Conservation (phyloP, 306 rosid genomes). For the Aeschynomene evenia region DNA sequence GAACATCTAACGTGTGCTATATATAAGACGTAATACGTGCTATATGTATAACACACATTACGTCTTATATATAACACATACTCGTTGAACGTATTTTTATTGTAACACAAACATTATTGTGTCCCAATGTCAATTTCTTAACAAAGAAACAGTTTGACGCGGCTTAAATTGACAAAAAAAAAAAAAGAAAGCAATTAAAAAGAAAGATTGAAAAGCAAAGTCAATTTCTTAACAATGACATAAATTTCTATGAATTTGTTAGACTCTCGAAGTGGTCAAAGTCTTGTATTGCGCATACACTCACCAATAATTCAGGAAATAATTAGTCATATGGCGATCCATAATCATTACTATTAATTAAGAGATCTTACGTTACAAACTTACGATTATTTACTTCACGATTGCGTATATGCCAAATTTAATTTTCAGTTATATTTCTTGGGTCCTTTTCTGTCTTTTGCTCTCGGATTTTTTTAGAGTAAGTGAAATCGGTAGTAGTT, state of each 20-base stretch:
- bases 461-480: no score
- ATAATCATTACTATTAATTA: not conserved
- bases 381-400: not conserved
- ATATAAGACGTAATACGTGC: no score
- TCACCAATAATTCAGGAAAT: not conserved
- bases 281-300: not conserved
- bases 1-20: no score
- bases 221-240: not conserved
- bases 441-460: not conserved
- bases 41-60: no score
- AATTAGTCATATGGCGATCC: not conserved
- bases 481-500: no score
- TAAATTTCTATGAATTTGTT: not conserved
- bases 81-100: no score
- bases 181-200: no score
- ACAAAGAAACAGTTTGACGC: no score
- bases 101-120: no score
- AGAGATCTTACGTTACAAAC: not conserved
- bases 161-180: no score
- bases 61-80: no score
- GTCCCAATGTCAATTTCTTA: no score
- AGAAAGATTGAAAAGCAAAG: not conserved
- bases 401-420: not conserved
- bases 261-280: not conserved
- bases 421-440: not conserved